Evolutionary conservation across 2,329 filamentous ascomycete species (phyloP).

Genomic region (Rutstroemia sp.): DNA sequence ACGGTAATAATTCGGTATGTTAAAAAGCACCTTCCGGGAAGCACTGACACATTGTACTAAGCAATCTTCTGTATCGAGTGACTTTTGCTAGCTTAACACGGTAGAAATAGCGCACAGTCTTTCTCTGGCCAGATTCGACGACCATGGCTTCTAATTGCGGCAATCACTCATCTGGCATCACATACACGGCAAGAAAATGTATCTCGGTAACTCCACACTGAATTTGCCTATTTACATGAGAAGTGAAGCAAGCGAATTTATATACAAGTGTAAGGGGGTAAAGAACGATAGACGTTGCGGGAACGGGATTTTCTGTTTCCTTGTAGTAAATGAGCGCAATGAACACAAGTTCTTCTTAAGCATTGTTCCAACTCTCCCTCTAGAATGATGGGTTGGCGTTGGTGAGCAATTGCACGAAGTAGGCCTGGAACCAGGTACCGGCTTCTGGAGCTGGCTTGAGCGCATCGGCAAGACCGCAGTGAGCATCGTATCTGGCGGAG

Average conservation of each 20-base stretch:
- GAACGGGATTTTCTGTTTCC: neutral
- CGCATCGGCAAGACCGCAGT: constrained; percentile 43
- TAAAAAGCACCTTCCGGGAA: too few species aligned
- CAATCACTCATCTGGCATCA: too few species aligned
- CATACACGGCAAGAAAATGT: neutral
- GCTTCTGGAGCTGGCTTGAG: constrained; percentile 62
- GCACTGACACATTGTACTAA: too few species aligned
- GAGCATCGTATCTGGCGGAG: constrained; percentile 41
- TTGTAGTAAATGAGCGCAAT: neutral
- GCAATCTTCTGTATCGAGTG: too few species aligned
- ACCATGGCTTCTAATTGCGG: too few species aligned
- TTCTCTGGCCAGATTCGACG: neutral
- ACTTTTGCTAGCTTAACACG: too few species aligned
- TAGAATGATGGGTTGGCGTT: constrained; percentile 49
- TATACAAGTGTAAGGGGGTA: neutral
- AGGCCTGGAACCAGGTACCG: constrained; percentile 53
- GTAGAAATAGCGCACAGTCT: too few species aligned
- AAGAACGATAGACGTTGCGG: neutral
- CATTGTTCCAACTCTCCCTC: neutral
- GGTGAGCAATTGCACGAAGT: constrained; percentile 48
- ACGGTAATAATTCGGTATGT: neutral
- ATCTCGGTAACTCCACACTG: neutral
- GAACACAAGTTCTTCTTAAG: neutral
- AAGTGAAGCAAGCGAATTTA: constrained; percentile 2
- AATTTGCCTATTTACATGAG: constrained; percentile 1